Evolutionary conservation across 1,139 yeast species (phyloP), one percentile per base, ranked within the genome.

Genomic region (Debaryomyces sp.): DNA sequence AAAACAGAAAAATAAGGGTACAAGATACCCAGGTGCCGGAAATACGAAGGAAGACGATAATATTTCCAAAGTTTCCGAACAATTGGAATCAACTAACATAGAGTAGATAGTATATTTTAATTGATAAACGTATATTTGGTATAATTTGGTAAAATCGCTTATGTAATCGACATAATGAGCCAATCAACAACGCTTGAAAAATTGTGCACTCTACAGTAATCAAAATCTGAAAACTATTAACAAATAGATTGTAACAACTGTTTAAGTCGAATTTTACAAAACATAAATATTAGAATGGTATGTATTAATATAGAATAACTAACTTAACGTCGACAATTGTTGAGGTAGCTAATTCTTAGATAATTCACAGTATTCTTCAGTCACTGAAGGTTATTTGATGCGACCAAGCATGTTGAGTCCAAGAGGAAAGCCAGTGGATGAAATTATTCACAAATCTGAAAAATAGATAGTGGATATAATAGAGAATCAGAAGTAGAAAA

Each of bases 1-100:
- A 74, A 85, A 85, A 68, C 78, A 66, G 38, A 91, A 92, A 77
- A 85, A 89, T 67, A 89, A 89, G 70, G 97, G 97, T 52, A 66
- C 89, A 22, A 82, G 81, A 70, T 88, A 87, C 80, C 96, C 97
- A 39, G 96, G 95, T 59, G 77, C 71, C 27, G 65, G 57, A 9
- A 54, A 56, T 43, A 13, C 36, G 5, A 39, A 40, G n/a, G 32
- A 38, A 21, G 33, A 7, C 18, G 43, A 50, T 6, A 58, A 56
- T 13, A 54, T 48, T 7, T 57, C 54, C 22, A 56, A 54, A 13
- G 52, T 48, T n/a, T 47, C 55, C 27, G 50, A 55, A 27, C 47
- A 50, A 29, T 54, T 63, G 38, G 54, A 59, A 30, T 50, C 54
- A 15, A 49, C 62, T 30, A 61, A 57, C 29, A 50, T 63, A 51